Percentiles rank a stretch among this genome's conserved stretches.
These are phyloP conservation scores for Colletotrichum liaoningense DNA, from an alignment of 2,329 filamentous ascomycete species.

Conservation along the genomic window DNA sequence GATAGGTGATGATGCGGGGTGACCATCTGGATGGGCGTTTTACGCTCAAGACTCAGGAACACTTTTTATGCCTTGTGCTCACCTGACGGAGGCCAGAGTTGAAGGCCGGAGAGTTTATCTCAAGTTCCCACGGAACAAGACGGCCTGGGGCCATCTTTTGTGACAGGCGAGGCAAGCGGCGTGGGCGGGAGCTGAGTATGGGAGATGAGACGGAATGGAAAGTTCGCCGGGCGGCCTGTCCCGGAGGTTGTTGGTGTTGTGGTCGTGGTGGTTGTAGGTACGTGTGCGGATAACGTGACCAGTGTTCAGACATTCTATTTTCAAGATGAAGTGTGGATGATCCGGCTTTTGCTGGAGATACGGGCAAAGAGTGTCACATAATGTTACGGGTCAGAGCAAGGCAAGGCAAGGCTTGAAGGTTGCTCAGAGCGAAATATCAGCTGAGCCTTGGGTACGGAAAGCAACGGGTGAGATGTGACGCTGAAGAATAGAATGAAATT, in stretches of 20 bases:
- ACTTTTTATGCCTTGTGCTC: background rate
- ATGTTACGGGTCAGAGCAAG: background rate
- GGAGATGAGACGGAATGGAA: conserved; percentile 12
- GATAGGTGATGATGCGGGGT: background rate
- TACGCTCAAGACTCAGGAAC: background rate
- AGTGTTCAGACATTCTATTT: background rate
- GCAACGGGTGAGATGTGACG: background rate
- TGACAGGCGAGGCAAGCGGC: background rate
- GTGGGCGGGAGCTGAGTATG: background rate
- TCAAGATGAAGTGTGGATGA: background rate
- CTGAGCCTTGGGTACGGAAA: too few relatives aligned
- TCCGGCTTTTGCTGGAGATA: background rate
- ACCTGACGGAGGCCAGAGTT: background rate
- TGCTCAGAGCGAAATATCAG: too few relatives aligned
- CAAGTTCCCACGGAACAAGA: background rate
- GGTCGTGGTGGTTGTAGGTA: background rate
- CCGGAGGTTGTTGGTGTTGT: background rate
- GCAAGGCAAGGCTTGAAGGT: background rate
- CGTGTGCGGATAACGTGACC: background rate
- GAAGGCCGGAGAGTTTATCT: background rate
- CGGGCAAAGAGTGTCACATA: background rate
- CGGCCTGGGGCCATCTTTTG: background rate
- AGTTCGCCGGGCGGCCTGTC: conserved; percentile 16
- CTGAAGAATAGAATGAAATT: background rate
- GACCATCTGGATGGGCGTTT: background rate